Evolutionary conservation across 2,329 filamentous ascomycete genomes (phyloP).

Genomic region (Pseudomassariella vexata): DNA sequence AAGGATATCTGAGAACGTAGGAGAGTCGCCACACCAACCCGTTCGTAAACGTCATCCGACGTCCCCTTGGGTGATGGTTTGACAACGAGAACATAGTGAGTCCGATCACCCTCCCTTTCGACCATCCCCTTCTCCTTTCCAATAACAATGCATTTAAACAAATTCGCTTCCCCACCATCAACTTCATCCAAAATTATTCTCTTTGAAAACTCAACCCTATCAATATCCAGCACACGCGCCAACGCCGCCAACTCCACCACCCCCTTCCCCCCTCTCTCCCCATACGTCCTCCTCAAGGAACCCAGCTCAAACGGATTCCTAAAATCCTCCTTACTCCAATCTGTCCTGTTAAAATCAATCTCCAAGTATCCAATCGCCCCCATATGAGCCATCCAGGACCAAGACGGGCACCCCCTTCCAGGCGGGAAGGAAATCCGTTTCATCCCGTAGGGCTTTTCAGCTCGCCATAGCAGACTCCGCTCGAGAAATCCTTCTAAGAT

Average conservation of each 20-base stretch:
- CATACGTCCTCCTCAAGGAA: neutral
- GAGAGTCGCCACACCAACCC: neutral
- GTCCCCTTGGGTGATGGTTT: neutral
- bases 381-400: conserved; percentile 5
- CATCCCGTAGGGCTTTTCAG: neutral
- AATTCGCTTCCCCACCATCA: neutral
- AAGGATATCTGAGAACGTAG: neutral
- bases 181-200: neutral
- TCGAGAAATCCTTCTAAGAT: conserved; percentile 4
- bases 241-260: neutral
- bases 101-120: neutral
- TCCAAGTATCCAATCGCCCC: conserved; percentile 2
- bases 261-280: neutral
- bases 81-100: neutral
- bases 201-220: neutral
- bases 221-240: neutral
- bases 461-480: conserved; percentile 1
- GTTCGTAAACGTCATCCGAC: neutral
- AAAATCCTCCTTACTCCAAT: neutral
- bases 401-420: neutral
- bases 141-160: neutral
- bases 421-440: neutral
- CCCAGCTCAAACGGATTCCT: neutral
- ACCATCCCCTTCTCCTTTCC: neutral
- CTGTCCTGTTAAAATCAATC: neutral